Base-by-base conservation (phyloP, 2,329 filamentous ascomycete species). In the Aphanoascus verrucosus region DNA sequence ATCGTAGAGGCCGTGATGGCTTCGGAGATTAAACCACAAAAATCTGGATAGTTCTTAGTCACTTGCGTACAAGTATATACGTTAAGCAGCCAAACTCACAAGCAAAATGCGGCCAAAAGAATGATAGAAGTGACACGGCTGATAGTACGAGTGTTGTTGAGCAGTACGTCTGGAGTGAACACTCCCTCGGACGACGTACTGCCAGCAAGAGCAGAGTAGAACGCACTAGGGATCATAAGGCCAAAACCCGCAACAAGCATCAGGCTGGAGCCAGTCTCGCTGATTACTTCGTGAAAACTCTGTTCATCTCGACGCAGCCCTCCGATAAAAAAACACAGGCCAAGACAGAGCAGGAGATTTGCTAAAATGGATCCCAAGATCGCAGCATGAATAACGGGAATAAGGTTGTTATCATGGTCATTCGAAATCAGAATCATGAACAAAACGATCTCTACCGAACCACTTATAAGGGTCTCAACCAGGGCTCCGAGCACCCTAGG, bases 321-420 rank as follows among this genome's bases (percentile, higher is more conserved):
- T 40, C 86, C 86, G 19, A 82, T 78, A 57, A 91, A 81, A 72
- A 94, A 94, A 66, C 87, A 93, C 50, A 84, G 64, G 0, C 88
- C 88, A 23, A 94, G 70, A 60, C 88, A 94, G 0, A 94, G 74
- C 43, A 94, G 71, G 70, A 93, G 78, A 32, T 88, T 94, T 11
- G 88, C 87, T 34, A 94, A 68, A 43, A 94, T 85, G 0, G 86
- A 91, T 35, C 88, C 88, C 0, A 94, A 72, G 53, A 94, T 90
- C 23, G 88, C 88, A 51, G 86, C 86, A 64, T 88, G 81, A 61
- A 94, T 87, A 60, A 93, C 85, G n/a, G 77, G 75, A 56, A 84
- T 70, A 31, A 70, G 57, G 41, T 67, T 64, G n/a, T 71, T 71
- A 9, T 66, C 61, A 17, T 68, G 63, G 32, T 82, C 66, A 73